Evolutionary conservation across 345 rosid species (phyloP).

Genomic region (Bruguiera gymnorhiza): DNA sequence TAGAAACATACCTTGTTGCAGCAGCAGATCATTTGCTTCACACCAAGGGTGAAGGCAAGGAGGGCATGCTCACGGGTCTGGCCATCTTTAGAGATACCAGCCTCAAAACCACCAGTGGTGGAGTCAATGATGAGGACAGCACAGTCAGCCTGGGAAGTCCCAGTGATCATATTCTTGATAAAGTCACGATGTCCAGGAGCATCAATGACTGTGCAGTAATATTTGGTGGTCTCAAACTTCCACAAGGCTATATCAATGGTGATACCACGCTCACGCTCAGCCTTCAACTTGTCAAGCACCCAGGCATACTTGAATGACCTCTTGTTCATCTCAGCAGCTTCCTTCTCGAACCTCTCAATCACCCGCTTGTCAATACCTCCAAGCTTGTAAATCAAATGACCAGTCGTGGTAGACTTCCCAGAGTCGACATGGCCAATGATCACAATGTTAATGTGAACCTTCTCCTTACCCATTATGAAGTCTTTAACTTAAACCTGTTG

Average conservation of each 20-base stretch:
- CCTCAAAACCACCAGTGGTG: slow-evolving; percentile 9
- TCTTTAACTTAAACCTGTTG: not conserved
- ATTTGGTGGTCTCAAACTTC: slow-evolving; percentile 77
- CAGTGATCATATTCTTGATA: slow-evolving; percentile 2
- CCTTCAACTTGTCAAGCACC: slow-evolving; percentile 85
- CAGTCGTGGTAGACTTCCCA: slow-evolving; percentile 1
- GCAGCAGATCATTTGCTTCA: slow-evolving; percentile 7
- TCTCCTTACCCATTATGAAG: slow-evolving; percentile 2
- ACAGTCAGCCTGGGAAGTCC: slow-evolving; percentile 5
- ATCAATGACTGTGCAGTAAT: slow-evolving; percentile 51
- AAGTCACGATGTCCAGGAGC: slow-evolving; percentile 4
- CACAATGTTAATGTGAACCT: slow-evolving; percentile 6
- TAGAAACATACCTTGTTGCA: slow-evolving; percentile 1
- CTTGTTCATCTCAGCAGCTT: slow-evolving; percentile 75
- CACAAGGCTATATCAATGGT: slow-evolving; percentile 74
- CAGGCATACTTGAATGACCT: slow-evolving; percentile 87
- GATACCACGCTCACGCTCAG: slow-evolving; percentile 79
- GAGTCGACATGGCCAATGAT: slow-evolving; percentile 10
- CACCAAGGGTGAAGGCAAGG: slow-evolving; percentile 8
- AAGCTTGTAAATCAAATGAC: slow-evolving; percentile 10
- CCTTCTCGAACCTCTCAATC: slow-evolving; percentile 11
- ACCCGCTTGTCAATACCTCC: slow-evolving; percentile 14
- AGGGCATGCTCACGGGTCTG: not conserved
- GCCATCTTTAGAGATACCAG: slow-evolving; percentile 6
- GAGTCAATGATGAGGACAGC: slow-evolving; percentile 6